phyloP scores from a whole-genome alignment of 768 basidiomycete genomes.

The Suillus subaureus region DNA sequence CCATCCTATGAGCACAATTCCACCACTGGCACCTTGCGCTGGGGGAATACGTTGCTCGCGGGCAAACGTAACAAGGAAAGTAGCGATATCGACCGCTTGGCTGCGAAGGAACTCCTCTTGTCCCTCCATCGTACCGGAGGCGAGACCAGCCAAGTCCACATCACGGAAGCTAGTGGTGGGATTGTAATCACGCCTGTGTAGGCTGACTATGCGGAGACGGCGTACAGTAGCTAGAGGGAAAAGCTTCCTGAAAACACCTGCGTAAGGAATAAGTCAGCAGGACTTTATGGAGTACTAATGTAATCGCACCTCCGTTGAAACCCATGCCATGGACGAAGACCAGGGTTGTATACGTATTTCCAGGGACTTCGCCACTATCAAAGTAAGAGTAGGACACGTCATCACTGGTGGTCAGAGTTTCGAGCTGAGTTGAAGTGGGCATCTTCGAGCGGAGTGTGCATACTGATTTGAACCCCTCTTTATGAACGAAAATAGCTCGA shows the following conservation, averaged over 20 bases:
- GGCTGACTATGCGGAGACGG: slow-evolving; percentile 23
- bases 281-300: background rate
- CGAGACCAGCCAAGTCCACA: background rate
- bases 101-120: slow-evolving; percentile 4
- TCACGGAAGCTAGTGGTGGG: slow-evolving; percentile 29
- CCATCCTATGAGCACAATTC: slow-evolving; percentile 13
- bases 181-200: slow-evolving; percentile 28
- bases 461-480: too few relatives aligned
- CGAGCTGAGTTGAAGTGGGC: background rate
- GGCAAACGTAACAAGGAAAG: slow-evolving; percentile 11
- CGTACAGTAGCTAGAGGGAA: slow-evolving; percentile 22
- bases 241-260: slow-evolving; percentile 18
- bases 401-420: background rate
- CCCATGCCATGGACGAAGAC: slow-evolving; percentile 14
- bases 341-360: slow-evolving; percentile 7
- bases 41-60: slow-evolving; percentile 9
- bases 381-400: slow-evolving; percentile 1
- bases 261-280: background rate
- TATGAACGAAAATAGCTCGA: too few relatives aligned
- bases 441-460: background rate
- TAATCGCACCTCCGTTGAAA: slow-evolving; percentile 11
- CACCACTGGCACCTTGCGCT: slow-evolving; percentile 1
- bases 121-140: background rate
- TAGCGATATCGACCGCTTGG: slow-evolving; percentile 9
- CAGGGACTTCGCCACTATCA: background rate